Conservation (phyloP, 805 yeast genomes). For the Metschnikowia hibisci region DNA sequence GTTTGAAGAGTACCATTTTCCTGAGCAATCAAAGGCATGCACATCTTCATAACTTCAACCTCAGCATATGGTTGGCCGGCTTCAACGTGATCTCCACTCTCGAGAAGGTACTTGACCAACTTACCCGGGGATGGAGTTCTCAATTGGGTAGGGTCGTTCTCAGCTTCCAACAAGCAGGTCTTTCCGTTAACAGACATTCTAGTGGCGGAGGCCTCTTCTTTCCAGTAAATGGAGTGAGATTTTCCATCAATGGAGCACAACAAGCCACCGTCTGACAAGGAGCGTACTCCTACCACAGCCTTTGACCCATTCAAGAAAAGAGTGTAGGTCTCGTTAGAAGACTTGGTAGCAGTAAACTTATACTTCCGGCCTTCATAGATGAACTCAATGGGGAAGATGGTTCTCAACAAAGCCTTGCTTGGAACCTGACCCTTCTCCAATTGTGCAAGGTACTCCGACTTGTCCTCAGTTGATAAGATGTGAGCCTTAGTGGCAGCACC, state of each 20-base stretch:
- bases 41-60: conserved; percentile 99
- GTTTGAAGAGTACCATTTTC: conserved; percentile 92
- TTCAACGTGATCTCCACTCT: conserved; percentile 87
- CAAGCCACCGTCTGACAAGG: conserved; percentile 93
- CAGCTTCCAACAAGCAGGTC: conserved; percentile 90
- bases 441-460: conserved; percentile 65
- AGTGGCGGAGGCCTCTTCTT: conserved; percentile 94
- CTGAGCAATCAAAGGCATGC: conserved; percentile 92
- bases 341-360: conserved; percentile 92
- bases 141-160: conserved; percentile 97
- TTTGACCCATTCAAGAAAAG: conserved; percentile 92
- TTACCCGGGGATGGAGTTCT: conserved; percentile 99
- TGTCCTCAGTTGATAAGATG: conserved; percentile 66
- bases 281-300: conserved; percentile 78
- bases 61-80: conserved; percentile 97
- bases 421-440: conserved; percentile 96
- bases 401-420: conserved; percentile 71
- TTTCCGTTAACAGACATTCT: conserved; percentile 92
- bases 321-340: conserved; percentile 80
- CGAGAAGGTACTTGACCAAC: conserved; percentile 87
- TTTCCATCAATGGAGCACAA: conserved; percentile 85
- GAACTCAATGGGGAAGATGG: conserved; percentile 89
- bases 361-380: conserved; percentile 91
- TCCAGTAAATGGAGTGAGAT: conserved; percentile 95
- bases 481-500: conserved; percentile 98